Evolutionary conservation across 1,139 yeast genomes (phyloP), one percentile per base, ranked within the genome.

Genomic region (Zhuliangozyma blackwelliae): DNA sequence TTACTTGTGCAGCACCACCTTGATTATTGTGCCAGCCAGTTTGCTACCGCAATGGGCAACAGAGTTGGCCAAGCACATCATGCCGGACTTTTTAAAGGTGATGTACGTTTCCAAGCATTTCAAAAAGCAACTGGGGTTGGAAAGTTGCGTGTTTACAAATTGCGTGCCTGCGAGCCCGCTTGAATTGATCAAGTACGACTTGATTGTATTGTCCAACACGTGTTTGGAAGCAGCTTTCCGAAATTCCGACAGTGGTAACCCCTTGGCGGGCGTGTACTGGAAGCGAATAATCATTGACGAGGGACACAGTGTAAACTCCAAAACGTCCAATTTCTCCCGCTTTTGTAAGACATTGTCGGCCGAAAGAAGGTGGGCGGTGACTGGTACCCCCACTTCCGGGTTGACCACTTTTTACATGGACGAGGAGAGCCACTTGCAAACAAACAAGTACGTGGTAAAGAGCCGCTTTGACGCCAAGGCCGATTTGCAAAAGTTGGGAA

Each of bases 311-410:
- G 68, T 80, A 71, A 68, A 66, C 39, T 68, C 81, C 4, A 70
- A 66, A 35, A 55, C 68, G 2, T 69, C 84, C 2, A 62, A 73
- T 39, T 66, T 75, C 1, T 78, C 78, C 22, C 51, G 58, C 3
- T 51, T 76, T 29, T 78, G 84, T 27, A 65, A 63, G 30, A 57
- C 61, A 13, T 51, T 82, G 35, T 57, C 61, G 38, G 73, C 77
- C 8, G 89, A 82, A 50, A 62, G 87, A 35, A 65, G 75, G 42
- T 82, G 89, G 90, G 80, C 81, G 0, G 85, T 82, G 1, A 77
- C 85, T 0, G 89, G 90, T 25, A 82, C 89, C 0, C 89, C 89
- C 2, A 81, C 88, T 0, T 71, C 84, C 0, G 89, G 89, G 0
- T 58, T 82, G 40, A 80, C 87, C 0, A 71, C 71, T 32, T 53